Evolutionary conservation across 2,329 filamentous ascomycete genomes (phyloP).

Genomic region (Sporothrix curviconia): DNA sequence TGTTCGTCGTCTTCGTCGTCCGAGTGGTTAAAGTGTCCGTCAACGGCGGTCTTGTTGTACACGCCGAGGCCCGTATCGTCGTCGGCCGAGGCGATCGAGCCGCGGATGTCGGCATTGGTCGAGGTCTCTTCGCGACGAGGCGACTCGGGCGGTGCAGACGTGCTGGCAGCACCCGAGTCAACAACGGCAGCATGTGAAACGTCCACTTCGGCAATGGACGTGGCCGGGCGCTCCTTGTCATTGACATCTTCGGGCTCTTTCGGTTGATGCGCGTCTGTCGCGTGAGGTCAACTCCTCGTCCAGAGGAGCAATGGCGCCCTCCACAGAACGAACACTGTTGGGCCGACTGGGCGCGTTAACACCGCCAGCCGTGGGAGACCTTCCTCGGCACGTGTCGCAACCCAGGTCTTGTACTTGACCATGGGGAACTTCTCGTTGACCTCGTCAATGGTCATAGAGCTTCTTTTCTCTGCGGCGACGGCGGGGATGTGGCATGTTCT

Average conservation of each 20-base stretch:
- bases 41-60: conserved; percentile 22
- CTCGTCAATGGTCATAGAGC: conserved; percentile 96
- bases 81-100: conserved; percentile 1
- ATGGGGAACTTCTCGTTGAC: conserved; percentile 96
- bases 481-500: conserved; percentile 77
- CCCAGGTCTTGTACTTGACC: conserved; percentile 95
- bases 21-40: conserved; percentile 35
- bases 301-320: conserved; percentile 38
- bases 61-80: conserved; percentile 17
- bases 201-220: background rate
- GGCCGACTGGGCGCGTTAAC: conserved; percentile 70
- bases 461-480: conserved; percentile 92
- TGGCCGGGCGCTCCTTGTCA: conserved; percentile 1
- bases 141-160: background rate
- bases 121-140: too few species aligned
- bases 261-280: conserved; percentile 36
- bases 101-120: background rate
- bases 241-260: conserved; percentile 26
- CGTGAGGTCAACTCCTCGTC: conserved; percentile 29
- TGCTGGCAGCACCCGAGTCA: background rate
- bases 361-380: conserved; percentile 80
- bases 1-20: conserved; percentile 60
- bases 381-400: conserved; percentile 71
- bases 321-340: conserved; percentile 63
- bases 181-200: background rate